Evolutionary conservation across 2,329 filamentous ascomycete species (phyloP).

Genomic region (Rhytidhysteron rufulum): DNA sequence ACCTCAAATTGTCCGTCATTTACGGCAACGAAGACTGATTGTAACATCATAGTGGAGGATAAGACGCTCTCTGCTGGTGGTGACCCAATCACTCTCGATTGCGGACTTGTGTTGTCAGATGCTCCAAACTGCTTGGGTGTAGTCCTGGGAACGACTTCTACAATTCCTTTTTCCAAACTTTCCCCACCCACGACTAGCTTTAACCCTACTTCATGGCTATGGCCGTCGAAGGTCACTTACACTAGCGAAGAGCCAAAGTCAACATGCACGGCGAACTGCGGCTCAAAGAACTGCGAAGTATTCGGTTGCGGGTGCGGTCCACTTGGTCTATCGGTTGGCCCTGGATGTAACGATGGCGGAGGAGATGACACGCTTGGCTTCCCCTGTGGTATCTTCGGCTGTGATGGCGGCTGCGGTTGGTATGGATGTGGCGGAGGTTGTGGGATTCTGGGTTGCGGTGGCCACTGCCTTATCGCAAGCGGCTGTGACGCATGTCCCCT

Average conservation of each 20-base stretch:
- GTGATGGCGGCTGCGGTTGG: slow-evolving; percentile 11
- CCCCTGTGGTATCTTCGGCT: slow-evolving; percentile 17
- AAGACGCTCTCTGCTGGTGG: neutral
- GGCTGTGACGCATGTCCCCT: slow-evolving; percentile 7
- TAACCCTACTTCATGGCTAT: neutral
- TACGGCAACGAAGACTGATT: neutral
- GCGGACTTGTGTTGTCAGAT: neutral
- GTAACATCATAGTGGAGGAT: neutral
- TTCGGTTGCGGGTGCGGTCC: slow-evolving; percentile 6
- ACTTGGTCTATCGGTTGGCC: slow-evolving; percentile 5
- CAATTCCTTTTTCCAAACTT: neutral
- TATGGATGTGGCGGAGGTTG: slow-evolving; percentile 13
- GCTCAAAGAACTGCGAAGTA: slow-evolving; percentile 2
- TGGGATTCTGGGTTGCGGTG: neutral
- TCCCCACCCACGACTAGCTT: neutral
- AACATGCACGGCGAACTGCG: slow-evolving; percentile 4
- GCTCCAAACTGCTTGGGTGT: neutral
- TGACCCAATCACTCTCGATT: neutral
- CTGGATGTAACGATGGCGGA: slow-evolving; percentile 10
- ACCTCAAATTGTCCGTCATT: neutral
- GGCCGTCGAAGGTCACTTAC: slow-evolving; percentile 2
- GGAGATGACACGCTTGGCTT: slow-evolving; percentile 3
- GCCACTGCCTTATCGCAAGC: slow-evolving; percentile 2
- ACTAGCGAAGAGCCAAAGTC: neutral
- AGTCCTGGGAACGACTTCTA: neutral